phyloP scores from a whole-genome alignment of 2,329 filamentous ascomycete species.

The Juglanconis juglandina region DNA sequence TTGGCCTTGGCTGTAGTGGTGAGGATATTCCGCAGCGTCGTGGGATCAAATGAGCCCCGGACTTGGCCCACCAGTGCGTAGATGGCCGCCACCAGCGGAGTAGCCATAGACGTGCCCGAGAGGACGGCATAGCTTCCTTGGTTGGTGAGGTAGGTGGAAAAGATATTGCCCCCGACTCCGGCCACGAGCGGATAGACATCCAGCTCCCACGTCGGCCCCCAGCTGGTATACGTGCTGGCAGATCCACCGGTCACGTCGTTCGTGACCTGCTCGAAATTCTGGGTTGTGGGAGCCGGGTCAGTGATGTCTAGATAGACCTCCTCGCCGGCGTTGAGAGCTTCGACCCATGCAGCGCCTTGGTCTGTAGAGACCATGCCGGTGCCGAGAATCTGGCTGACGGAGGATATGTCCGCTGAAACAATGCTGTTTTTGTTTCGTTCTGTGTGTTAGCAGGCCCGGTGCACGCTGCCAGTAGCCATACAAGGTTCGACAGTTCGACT shows the following conservation, averaged over 20 bases:
- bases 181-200: conserved; percentile 3
- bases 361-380: neutral
- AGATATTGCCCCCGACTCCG: neutral
- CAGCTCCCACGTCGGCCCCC: conserved; percentile 7
- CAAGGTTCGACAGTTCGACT: neutral
- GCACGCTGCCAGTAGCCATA: neutral
- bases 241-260: conserved; percentile 4
- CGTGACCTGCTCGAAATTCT: neutral
- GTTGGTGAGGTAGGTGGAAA: neutral
- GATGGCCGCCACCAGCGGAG: conserved; percentile 4
- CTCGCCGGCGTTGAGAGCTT: neutral
- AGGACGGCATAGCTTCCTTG: conserved; percentile 1
- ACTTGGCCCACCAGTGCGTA: conserved; percentile 3
- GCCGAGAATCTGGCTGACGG: neutral
- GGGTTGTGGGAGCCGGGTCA: neutral
- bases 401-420: neutral
- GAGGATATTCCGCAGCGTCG: conserved; percentile 3
- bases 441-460: neutral
- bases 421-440: neutral
- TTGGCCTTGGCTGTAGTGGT: conserved; percentile 9
- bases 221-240: conserved; percentile 5
- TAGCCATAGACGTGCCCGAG: conserved; percentile 3
- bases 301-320: neutral
- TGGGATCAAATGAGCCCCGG: neutral
- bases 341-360: conserved; percentile 1